A percentile compares a stretch with the other conserved stretches of the same genome.
phyloP scores from a whole-genome alignment of 805 yeast genomes.

The Candida lessepsii region DNA sequence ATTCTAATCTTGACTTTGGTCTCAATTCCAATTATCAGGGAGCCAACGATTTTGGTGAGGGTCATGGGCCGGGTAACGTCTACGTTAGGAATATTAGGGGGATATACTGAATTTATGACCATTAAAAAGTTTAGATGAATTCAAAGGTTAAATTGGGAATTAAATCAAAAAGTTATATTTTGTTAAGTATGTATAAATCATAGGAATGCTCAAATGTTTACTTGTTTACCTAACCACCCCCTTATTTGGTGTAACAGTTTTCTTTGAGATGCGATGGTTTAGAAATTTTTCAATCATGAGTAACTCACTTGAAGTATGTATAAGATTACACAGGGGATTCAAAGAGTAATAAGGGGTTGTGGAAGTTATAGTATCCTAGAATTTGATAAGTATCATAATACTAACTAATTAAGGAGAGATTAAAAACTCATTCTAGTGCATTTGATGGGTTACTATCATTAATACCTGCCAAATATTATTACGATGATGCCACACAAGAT shows the following conservation, averaged over 20 bases:
- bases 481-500: constrained; percentile 82
- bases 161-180: no score
- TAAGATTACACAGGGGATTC: neutral
- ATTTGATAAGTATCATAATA: constrained; percentile 7
- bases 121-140: no score
- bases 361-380: neutral
- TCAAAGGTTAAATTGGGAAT: no score
- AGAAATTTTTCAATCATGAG: constrained; percentile 37
- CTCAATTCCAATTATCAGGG: constrained; percentile 1
- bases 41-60: constrained; percentile 8
- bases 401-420: constrained; percentile 56
- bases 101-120: neutral
- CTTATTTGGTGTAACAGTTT: no score
- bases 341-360: neutral
- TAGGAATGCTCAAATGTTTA: no score
- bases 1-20: neutral
- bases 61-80: constrained; percentile 7
- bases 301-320: constrained; percentile 60
- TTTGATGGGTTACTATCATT: constrained; percentile 86
- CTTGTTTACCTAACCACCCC: no score
- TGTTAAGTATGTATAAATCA: no score
- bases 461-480: constrained; percentile 92
- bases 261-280: constrained; percentile 11
- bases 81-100: neutral
- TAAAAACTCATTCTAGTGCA: constrained; percentile 74